Conservation (phyloP, 257 asterid genomes). For the Leonotis leonurus region DNA sequence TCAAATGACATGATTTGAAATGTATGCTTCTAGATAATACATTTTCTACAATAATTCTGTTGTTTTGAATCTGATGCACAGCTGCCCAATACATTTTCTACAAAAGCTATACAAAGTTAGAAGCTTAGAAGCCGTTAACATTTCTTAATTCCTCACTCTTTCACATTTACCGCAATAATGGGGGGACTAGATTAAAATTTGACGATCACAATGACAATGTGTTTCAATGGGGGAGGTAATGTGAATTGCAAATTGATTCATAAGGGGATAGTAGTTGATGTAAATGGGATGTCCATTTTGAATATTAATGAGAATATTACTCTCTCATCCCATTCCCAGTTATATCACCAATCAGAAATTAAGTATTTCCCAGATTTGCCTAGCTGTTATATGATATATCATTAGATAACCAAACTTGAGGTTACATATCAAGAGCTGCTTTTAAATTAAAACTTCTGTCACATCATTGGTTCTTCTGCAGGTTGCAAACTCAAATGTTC, state of each 20-base stretch:
- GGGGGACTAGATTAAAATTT: not conserved
- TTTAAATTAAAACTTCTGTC: too few relatives aligned
- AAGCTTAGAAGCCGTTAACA: not conserved
- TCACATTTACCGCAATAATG: not conserved
- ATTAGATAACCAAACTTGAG: not conserved
- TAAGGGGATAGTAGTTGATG: not conserved
- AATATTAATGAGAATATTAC: not conserved
- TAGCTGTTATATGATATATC: not conserved
- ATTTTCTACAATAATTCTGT: not conserved
- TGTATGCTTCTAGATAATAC: not conserved
- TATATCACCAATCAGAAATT: too few relatives aligned
- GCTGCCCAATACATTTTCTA: constrained; percentile 9
- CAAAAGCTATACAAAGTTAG: not conserved
- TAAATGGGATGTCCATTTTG: not conserved
- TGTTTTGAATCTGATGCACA: not conserved
- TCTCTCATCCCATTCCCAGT: too few relatives aligned
- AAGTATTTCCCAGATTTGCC: not conserved
- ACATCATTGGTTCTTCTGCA: constrained; percentile 25
- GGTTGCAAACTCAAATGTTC: constrained; percentile 95
- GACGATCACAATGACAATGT: not conserved
- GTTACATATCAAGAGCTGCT: too few relatives aligned
- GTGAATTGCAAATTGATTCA: not conserved
- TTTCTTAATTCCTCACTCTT: not conserved
- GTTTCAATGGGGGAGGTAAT: not conserved
- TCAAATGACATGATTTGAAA: not conserved